Conservation (phyloP, 441 rosid species). For the Populus hybrid region DNA sequence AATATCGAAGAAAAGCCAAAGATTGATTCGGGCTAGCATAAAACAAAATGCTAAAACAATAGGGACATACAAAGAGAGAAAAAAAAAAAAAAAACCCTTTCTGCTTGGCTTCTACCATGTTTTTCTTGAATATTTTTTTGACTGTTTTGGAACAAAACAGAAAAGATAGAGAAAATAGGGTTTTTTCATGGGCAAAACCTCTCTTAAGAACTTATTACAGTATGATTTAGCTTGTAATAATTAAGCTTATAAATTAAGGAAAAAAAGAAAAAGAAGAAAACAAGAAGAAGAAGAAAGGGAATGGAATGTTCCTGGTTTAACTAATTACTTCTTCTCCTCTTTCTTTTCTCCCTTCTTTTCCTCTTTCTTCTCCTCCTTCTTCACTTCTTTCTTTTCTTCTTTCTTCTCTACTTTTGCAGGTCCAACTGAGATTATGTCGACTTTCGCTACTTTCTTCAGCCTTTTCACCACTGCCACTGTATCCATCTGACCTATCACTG, state of each 20-base stretch:
- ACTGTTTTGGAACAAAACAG: background rate
- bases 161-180: background rate
- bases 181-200: too few species aligned
- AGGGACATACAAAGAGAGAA: background rate
- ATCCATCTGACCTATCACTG: constrained; percentile 86
- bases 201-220: too few species aligned
- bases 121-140: too few species aligned
- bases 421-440: constrained; percentile 88
- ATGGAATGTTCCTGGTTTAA: background rate
- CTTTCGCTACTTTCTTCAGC: constrained; percentile 92
- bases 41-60: too few species aligned
- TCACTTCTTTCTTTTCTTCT: constrained; percentile 15
- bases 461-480: constrained; percentile 84
- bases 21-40: background rate
- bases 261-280: too few species aligned
- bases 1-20: too few species aligned
- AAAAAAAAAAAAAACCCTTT: too few species aligned
- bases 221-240: too few species aligned
- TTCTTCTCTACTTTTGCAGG: constrained; percentile 97
- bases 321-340: constrained; percentile 7
- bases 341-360: constrained; percentile 36
- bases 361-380: constrained; percentile 30
- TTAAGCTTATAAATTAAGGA: too few species aligned
- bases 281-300: background rate
- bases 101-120: background rate